Evolutionary conservation across 2,329 filamentous ascomycete genomes (phyloP).

Genomic region (Ascochyta pisi): DNA sequence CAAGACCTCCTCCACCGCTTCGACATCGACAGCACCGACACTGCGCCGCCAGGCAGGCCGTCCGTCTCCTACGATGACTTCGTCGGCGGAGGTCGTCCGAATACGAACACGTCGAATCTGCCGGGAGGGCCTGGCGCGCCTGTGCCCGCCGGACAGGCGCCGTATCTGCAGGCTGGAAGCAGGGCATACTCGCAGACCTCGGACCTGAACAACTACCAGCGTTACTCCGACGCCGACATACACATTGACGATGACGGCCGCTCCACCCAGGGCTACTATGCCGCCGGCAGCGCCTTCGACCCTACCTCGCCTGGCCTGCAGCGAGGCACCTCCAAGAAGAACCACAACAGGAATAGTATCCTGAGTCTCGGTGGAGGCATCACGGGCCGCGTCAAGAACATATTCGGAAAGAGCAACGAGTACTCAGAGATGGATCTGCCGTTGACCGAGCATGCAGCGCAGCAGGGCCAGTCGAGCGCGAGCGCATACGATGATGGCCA

Average conservation of each 20-base stretch:
- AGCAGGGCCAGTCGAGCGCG: constrained; percentile 50
- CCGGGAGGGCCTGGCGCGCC: constrained; percentile 53
- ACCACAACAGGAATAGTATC: constrained; percentile 82
- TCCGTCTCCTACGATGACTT: constrained; percentile 96
- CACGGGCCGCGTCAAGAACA: constrained; percentile 85
- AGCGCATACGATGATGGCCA: constrained; percentile 48
- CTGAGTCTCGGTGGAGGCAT: constrained; percentile 85
- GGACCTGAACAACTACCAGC: constrained; percentile 84
- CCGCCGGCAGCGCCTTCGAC: constrained; percentile 68
- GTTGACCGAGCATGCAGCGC: constrained; percentile 76
- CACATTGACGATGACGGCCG: constrained; percentile 80
- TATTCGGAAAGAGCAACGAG: constrained; percentile 81
- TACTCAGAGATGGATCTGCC: constrained; percentile 99
- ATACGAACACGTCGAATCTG: constrained; percentile 45
- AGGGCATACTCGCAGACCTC: constrained; percentile 75
- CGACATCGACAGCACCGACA: constrained; percentile 71
- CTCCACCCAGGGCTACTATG: constrained; percentile 78
- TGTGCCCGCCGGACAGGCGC: constrained; percentile 46
- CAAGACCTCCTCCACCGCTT: constrained; percentile 80
- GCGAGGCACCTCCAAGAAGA: constrained; percentile 62
- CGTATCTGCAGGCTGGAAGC: constrained; percentile 44
- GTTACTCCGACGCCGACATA: constrained; percentile 90
- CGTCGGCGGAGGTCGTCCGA: constrained; percentile 70
- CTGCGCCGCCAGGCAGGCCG: constrained; percentile 71
- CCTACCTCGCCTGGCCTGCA: constrained; percentile 57